phyloP scores from a whole-genome alignment of 139 green algal genomes.

The Picochlorum sp. region DNA sequence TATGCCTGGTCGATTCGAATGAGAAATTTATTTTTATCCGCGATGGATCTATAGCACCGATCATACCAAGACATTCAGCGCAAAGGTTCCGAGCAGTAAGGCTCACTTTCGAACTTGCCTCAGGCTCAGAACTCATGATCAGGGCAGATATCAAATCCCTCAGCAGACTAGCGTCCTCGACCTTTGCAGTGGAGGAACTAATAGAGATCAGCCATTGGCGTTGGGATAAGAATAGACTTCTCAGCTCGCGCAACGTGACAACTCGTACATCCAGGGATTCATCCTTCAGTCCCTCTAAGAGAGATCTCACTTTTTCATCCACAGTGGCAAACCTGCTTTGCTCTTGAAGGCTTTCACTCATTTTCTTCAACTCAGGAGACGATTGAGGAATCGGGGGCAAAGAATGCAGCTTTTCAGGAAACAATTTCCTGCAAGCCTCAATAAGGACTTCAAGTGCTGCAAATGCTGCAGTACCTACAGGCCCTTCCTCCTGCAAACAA shows the following conservation, averaged over 20 bases:
- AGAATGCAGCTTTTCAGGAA: constrained; percentile 19
- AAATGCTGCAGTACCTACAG: constrained; percentile 8
- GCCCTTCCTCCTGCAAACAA: constrained; percentile 46
- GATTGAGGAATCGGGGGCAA: constrained; percentile 48
- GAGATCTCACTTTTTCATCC: constrained; percentile 35
- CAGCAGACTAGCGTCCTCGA: constrained; percentile 27
- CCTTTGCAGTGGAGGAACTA: constrained; percentile 9
- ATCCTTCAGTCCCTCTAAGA: constrained; percentile 40
- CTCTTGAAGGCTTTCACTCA: constrained; percentile 32
- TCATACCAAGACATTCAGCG: constrained; percentile 66
- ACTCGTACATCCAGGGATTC: constrained; percentile 41
- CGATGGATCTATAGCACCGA: constrained; percentile 72
- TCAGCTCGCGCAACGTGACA: constrained; percentile 41
- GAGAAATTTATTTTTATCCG: constrained; percentile 33
- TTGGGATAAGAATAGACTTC: constrained; percentile 31
- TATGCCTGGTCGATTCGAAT: not conserved
- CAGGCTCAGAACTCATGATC: constrained; percentile 61
- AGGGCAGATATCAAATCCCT: constrained; percentile 45
- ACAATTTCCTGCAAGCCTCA: not conserved
- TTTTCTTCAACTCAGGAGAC: constrained; percentile 1
- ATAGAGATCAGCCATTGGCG: constrained; percentile 33
- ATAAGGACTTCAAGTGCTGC: constrained; percentile 7
- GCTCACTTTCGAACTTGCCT: constrained; percentile 12
- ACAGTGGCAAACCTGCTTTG: constrained; percentile 22
- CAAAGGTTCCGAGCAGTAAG: constrained; percentile 39